Percentiles rank a stretch among this genome's conserved stretches.
These are phyloP conservation scores for Zygotorulaspora sp. DNA, from an alignment of 805 yeast genomes.

Conservation along the genomic window DNA sequence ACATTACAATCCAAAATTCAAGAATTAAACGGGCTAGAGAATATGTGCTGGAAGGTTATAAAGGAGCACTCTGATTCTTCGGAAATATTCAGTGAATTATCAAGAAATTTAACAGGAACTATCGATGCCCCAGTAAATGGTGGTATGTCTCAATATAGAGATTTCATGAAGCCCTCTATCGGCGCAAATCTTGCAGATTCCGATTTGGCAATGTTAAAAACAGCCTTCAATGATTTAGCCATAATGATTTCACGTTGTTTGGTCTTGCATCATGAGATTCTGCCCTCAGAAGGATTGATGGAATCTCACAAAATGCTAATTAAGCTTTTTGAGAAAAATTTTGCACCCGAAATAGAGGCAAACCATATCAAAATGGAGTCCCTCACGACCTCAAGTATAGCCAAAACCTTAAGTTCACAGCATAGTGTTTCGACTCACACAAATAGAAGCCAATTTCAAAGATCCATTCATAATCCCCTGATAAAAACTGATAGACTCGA, in stretches of 20 bases:
- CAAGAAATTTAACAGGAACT: slow-evolving; percentile 74
- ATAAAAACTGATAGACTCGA: slow-evolving; percentile 1
- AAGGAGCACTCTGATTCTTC: slow-evolving; percentile 48
- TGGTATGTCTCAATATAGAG: slow-evolving; percentile 79
- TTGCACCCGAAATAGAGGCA: slow-evolving; percentile 54
- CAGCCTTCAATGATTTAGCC: slow-evolving; percentile 65
- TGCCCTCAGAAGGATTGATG: slow-evolving; percentile 47
- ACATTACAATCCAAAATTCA: slow-evolving; percentile 62
- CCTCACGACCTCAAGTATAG: slow-evolving; percentile 1
- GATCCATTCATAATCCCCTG: slow-evolving; percentile 2
- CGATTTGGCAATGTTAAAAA: slow-evolving; percentile 30
- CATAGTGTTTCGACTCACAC: slow-evolving; percentile 4
- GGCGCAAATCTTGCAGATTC: slow-evolving; percentile 33
- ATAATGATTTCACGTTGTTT: slow-evolving; percentile 61
- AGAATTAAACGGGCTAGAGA: slow-evolving; percentile 66
- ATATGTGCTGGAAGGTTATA: slow-evolving; percentile 48
- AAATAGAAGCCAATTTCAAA: slow-evolving; percentile 4
- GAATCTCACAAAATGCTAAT: slow-evolving; percentile 65
- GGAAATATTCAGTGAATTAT: slow-evolving; percentile 55
- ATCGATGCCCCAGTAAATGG: slow-evolving; percentile 93
- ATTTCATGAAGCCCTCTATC: slow-evolving; percentile 44
- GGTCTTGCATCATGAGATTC: slow-evolving; percentile 60
- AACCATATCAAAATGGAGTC: slow-evolving; percentile 27
- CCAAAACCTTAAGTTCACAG: slow-evolving; percentile 5
- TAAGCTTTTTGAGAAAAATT: slow-evolving; percentile 60